Base-by-base conservation (phyloP, 495 filamentous ascomycete species). In the Aspergillus steynii region DNA sequence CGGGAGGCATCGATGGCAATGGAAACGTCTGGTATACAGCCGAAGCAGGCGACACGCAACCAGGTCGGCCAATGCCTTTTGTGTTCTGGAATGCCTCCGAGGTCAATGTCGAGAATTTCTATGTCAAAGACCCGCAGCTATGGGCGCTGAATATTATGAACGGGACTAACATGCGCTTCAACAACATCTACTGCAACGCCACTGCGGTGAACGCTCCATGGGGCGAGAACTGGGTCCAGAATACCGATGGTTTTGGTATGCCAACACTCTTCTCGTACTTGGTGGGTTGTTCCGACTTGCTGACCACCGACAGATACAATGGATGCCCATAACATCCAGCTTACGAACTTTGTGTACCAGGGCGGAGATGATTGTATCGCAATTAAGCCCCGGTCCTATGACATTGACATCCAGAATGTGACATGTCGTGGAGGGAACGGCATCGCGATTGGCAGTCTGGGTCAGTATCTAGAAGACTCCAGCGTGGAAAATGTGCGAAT, bases 91-190 rank as follows among this genome's bases (percentile, higher is more conserved):
- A 85, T 65, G 79, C 83, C 4, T 80, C 77, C 31, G 72, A 83
- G 55, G 82, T 85, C 27, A 70, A 69, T 20, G 82, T 85, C 20
- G 71, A 77, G 27, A 80, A 83, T 56, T 85, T 86, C 68, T 77
- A 71, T 34, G 69, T 85, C 68, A 79, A 20, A 77, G 70, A 86
- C 45, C 80, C 82, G n/a, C 82, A 70, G 31, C 70, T 86, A 7
- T 85, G 82, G 83, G 66, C 68, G 31, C 60, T 84, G 50, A 85
- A 85, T 65, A 83, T 86, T 59, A 84, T 86, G 82, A 86, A 85
- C 57, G 82, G 81, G 3, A 84, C 78, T 4, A 72, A 85, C 60
- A 80, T 86, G 77, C 67, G 65, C 47, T 81, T 85, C 63, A 74
- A 81, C 37, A 80, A 84, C 58, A 81, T 85, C 57, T 62, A 20